phyloP scores from a whole-genome alignment of 2,329 filamentous ascomycete genomes.

The Cladobotryum mycophilum region DNA sequence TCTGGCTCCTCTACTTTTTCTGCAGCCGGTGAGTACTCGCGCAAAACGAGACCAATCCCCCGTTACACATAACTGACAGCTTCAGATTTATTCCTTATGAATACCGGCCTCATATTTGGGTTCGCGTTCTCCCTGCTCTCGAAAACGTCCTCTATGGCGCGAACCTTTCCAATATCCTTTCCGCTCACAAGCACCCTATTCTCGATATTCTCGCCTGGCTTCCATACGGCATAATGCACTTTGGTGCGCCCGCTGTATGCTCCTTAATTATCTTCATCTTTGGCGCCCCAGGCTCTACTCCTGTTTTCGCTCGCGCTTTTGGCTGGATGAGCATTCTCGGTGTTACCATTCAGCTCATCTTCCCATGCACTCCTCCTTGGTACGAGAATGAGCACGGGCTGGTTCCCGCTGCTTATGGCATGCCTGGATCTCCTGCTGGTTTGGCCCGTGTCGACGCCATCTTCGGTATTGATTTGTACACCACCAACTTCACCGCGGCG shows the following conservation, averaged over 20 bases:
- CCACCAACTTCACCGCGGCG: slow-evolving; percentile 81
- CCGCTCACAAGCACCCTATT: slow-evolving; percentile 75
- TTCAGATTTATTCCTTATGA: slow-evolving; percentile 79
- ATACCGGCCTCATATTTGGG: slow-evolving; percentile 90
- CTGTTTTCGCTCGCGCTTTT: slow-evolving; percentile 79
- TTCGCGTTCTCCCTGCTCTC: slow-evolving; percentile 85
- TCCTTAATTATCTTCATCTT: slow-evolving; percentile 80
- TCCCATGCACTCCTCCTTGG: slow-evolving; percentile 94
- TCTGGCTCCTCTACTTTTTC: slow-evolving; percentile 88
- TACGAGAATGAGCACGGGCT: slow-evolving; percentile 92
- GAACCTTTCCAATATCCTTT: slow-evolving; percentile 92
- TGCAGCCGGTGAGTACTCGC: slow-evolving; percentile 69
- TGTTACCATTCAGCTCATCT: slow-evolving; percentile 80
- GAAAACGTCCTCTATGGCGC: slow-evolving; percentile 96
- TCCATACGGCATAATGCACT: slow-evolving; percentile 87
- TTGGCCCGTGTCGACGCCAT: slow-evolving; percentile 82
- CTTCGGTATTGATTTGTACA: slow-evolving; percentile 90
- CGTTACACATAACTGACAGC: not conserved
- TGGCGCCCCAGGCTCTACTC: slow-evolving; percentile 75
- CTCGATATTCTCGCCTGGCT: slow-evolving; percentile 89
- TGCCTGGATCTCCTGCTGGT: slow-evolving; percentile 82
- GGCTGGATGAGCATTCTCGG: slow-evolving; percentile 89
- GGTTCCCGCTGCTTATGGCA: slow-evolving; percentile 86
- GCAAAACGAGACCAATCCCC: not conserved
- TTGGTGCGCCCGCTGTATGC: slow-evolving; percentile 75